phyloP scores from a whole-genome alignment of 768 basidiomycete species.

The Tylopilus plumbeoviolaceoides region DNA sequence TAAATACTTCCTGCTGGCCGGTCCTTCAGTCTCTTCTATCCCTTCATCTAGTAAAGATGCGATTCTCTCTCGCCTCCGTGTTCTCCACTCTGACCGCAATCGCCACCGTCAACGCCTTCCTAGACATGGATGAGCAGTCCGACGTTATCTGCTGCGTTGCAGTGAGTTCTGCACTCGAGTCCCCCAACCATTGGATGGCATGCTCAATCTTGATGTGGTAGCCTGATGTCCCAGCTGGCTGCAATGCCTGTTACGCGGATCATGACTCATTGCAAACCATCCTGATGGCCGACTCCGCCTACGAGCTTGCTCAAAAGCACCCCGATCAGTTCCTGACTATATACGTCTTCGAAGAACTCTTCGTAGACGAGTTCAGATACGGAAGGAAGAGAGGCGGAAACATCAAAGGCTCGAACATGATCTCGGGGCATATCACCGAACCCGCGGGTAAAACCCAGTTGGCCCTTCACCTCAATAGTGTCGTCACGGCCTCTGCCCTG shows the following conservation, averaged over 20 bases:
- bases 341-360: background rate
- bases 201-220: background rate
- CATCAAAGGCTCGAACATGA: slow-evolving; percentile 2
- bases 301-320: background rate
- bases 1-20: background rate
- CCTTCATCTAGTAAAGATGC: background rate
- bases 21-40: background rate
- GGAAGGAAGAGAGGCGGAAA: background rate
- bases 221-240: background rate
- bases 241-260: background rate
- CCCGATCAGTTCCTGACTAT: background rate
- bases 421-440: background rate
- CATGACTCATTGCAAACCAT: too few relatives aligned
- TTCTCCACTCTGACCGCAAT: background rate
- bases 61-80: background rate
- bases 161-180: background rate
- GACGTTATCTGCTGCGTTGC: background rate
- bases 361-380: slow-evolving; percentile 6
- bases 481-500: background rate
- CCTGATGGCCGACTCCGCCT: background rate
- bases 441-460: background rate
- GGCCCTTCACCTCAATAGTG: slow-evolving; percentile 5
- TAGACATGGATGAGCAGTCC: background rate
- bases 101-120: background rate
- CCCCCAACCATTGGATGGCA: background rate